phyloP scores from a whole-genome alignment of 208 protist genomes.

The Leishmania arabica region DNA sequence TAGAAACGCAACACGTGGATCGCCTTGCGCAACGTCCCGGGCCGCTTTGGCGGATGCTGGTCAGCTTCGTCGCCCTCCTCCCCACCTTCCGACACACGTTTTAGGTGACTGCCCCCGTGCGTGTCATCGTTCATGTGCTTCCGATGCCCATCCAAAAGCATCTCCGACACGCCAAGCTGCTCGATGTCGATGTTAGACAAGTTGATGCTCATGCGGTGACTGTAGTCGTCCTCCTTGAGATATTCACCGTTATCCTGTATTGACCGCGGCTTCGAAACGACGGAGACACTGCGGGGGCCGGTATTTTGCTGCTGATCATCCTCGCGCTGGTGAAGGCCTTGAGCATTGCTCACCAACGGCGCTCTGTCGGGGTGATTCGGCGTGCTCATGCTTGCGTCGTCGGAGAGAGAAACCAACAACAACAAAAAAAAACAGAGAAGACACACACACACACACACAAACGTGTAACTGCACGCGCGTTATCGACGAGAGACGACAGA shows the following conservation, averaged over 20 bases:
- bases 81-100: conserved; percentile 17
- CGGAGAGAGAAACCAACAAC: not conserved
- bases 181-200: conserved; percentile 27
- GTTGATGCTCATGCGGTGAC: conserved; percentile 27
- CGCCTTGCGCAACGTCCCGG: conserved; percentile 13
- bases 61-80: not conserved
- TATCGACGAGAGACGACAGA: not conserved
- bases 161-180: conserved; percentile 9
- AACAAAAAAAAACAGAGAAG: not conserved
- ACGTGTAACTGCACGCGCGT: not conserved
- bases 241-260: conserved; percentile 1
- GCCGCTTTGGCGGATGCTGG: not conserved
- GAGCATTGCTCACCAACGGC: not conserved
- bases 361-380: not conserved
- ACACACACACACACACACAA: not conserved
- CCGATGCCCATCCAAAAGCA: conserved; percentile 19
- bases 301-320: not conserved
- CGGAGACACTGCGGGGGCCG: not conserved
- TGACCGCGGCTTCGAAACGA: not conserved
- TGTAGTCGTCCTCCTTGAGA: conserved; percentile 23
- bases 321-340: not conserved
- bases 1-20: conserved; percentile 16
- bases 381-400: not conserved
- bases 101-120: not conserved
- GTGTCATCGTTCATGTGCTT: conserved; percentile 8